Evolutionary conservation across 2,329 filamentous ascomycete genomes (phyloP).

Genomic region (Akanthomyces muscarius): DNA sequence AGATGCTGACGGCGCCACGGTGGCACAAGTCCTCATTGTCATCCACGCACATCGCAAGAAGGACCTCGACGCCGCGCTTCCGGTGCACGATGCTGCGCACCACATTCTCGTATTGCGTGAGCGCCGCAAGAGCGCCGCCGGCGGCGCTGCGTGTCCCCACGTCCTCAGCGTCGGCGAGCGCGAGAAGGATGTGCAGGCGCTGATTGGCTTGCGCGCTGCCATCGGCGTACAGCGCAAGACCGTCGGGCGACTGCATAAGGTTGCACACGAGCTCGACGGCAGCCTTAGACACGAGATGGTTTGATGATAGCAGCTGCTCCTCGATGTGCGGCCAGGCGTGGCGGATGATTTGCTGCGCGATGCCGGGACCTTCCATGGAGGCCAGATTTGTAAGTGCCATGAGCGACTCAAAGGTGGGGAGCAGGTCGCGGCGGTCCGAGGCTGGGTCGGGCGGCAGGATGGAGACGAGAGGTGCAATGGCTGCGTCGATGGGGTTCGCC

Average conservation of each 20-base stretch:
- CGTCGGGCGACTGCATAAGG: constrained; percentile 66
- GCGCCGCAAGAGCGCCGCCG: constrained; percentile 79
- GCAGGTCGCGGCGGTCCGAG: constrained; percentile 66
- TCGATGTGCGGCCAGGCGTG: constrained; percentile 73
- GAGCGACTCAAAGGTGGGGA: constrained; percentile 85
- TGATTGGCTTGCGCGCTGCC: constrained; percentile 63
- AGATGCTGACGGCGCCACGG: constrained; percentile 70
- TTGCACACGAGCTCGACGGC: constrained; percentile 90
- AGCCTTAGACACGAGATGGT: constrained; percentile 73
- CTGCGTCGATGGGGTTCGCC: constrained; percentile 69
- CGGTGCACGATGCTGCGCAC: constrained; percentile 67
- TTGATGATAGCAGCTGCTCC: constrained; percentile 74
- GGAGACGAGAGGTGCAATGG: constrained; percentile 75
- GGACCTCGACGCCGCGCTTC: constrained; percentile 67
- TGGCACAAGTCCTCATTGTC: constrained; percentile 64
- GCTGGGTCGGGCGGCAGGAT: constrained; percentile 65
- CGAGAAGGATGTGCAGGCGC: constrained; percentile 77
- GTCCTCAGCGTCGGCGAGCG: constrained; percentile 83
- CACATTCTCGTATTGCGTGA: constrained; percentile 74
- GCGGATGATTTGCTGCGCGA: constrained; percentile 66
- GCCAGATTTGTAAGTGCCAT: constrained; percentile 94
- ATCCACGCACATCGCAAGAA: constrained; percentile 78
- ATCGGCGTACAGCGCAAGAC: constrained; percentile 66
- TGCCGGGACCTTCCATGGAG: constrained; percentile 65
- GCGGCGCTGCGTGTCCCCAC: constrained; percentile 74